Percentiles rank a stretch among this genome's conserved stretches.
phyloP scores from a whole-genome alignment of 768 basidiomycete genomes.

The Hebeloma cylindrosporum region DNA sequence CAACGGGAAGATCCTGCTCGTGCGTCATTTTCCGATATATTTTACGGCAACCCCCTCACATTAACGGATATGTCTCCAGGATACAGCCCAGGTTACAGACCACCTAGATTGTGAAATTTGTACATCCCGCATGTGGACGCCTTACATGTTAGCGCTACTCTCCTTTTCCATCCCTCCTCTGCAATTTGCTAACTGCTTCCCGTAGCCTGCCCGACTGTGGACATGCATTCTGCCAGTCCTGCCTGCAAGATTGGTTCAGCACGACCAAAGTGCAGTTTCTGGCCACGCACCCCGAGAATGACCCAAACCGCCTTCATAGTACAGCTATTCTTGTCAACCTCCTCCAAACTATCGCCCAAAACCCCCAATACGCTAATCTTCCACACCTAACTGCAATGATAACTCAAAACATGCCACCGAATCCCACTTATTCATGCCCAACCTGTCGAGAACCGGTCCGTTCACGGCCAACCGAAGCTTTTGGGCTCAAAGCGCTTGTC shows the following conservation, averaged over 20 bases:
- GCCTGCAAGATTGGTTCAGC: slow-evolving; percentile 56
- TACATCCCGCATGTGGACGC: slow-evolving; percentile 60
- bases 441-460: slow-evolving; percentile 55
- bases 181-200: slow-evolving; percentile 1
- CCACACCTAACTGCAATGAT: slow-evolving; percentile 29
- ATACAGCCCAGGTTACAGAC: slow-evolving; percentile 50
- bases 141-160: slow-evolving; percentile 52
- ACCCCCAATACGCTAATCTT: slow-evolving; percentile 26
- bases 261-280: slow-evolving; percentile 52
- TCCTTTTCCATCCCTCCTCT: slow-evolving; percentile 1
- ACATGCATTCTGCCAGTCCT: slow-evolving; percentile 66
- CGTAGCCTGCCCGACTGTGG: slow-evolving; percentile 64
- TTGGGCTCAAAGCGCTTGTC: slow-evolving; percentile 57
- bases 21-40: slow-evolving; percentile 18
- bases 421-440: slow-evolving; percentile 66
- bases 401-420: slow-evolving; percentile 29
- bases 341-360: slow-evolving; percentile 17
- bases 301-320: slow-evolving; percentile 28
- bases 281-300: slow-evolving; percentile 44
- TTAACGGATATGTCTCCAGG: slow-evolving; percentile 28
- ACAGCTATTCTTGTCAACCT: slow-evolving; percentile 6
- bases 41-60: neutral
- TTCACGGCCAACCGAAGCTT: slow-evolving; percentile 57
- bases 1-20: slow-evolving; percentile 32
- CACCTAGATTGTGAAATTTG: slow-evolving; percentile 65